phyloP scores from a whole-genome alignment of 2,329 filamentous ascomycete genomes.

The Whalleya microplaca region DNA sequence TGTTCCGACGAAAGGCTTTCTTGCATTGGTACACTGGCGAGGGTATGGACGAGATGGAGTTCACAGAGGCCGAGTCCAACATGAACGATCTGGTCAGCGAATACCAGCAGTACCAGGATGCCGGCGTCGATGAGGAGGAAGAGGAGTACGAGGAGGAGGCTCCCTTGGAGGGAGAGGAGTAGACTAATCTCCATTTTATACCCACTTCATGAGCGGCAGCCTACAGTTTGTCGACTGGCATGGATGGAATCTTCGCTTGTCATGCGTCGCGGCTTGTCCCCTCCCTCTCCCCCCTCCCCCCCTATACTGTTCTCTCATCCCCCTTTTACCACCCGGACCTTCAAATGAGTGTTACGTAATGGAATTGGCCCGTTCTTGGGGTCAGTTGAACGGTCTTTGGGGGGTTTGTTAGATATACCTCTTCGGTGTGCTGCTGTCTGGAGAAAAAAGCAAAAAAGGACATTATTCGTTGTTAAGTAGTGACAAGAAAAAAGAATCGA shows the following conservation, averaged over 20 bases:
- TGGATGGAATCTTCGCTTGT: slow-evolving; percentile 19
- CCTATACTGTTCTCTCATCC: slow-evolving; percentile 31
- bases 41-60: slow-evolving; percentile 99
- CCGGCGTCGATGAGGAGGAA: slow-evolving; percentile 94
- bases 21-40: slow-evolving; percentile 99
- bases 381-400: slow-evolving; percentile 29
- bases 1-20: slow-evolving; percentile 99
- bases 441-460: slow-evolving; percentile 29
- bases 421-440: slow-evolving; percentile 33
- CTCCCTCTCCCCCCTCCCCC: too few species aligned
- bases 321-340: slow-evolving; percentile 29
- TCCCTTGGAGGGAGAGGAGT: slow-evolving; percentile 69
- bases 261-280: slow-evolving; percentile 23
- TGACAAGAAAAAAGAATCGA: slow-evolving; percentile 38
- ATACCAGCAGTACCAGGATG: slow-evolving; percentile 99
- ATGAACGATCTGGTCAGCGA: slow-evolving; percentile 99
- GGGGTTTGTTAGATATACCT: slow-evolving; percentile 40
- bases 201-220: slow-evolving; percentile 21
- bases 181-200: slow-evolving; percentile 32
- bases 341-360: slow-evolving; percentile 34
- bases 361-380: slow-evolving; percentile 28
- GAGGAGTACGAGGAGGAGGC: slow-evolving; percentile 92
- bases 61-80: slow-evolving; percentile 99
- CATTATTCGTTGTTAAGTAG: slow-evolving; percentile 37
- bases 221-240: slow-evolving; percentile 16